Evolutionary conservation across 257 asterid genomes (phyloP).

Genomic region (Solanum megistacrolobum): DNA sequence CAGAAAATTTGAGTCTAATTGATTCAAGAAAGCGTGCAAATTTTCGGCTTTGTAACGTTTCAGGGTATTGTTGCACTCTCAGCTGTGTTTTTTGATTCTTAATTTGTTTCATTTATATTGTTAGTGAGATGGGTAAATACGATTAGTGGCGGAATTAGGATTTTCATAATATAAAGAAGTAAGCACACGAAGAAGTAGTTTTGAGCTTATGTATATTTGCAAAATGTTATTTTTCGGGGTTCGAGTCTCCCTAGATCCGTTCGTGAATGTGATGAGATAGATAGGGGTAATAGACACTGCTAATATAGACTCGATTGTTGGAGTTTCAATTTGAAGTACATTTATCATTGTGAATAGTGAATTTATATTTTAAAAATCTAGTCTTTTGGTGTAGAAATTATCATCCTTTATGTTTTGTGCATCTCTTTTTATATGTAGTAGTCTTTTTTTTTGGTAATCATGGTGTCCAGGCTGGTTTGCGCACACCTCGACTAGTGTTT

Average conservation of each 20-base stretch:
- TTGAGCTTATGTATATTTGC: not conserved
- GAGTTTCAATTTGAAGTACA: not conserved
- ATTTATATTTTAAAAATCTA: not conserved
- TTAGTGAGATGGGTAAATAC: not conserved
- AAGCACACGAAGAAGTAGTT: not conserved
- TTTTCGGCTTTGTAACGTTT: constrained; percentile 34
- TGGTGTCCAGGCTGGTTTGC: not conserved
- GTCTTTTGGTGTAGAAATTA: not conserved
- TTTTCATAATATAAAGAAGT: not conserved
- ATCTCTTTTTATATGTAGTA: not conserved
- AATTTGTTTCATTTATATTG: not conserved
- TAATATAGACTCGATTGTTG: not conserved
- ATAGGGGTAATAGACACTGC: not conserved
- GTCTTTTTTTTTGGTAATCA: not conserved
- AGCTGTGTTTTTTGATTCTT: not conserved
- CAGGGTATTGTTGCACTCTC: constrained; percentile 32
- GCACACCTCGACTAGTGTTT: not conserved
- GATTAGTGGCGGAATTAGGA: not conserved
- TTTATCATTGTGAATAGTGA: not conserved
- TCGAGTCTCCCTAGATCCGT: not conserved
- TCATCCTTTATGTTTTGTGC: not conserved
- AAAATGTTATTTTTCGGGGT: not conserved
- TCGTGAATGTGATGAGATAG: not conserved
- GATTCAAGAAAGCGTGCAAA: constrained; percentile 22
- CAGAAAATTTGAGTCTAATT: constrained; percentile 26